A percentile compares a stretch with the other conserved stretches of the same genome.
Conservation (phyloP, 306 rosid species). For the Corylus americana region DNA sequence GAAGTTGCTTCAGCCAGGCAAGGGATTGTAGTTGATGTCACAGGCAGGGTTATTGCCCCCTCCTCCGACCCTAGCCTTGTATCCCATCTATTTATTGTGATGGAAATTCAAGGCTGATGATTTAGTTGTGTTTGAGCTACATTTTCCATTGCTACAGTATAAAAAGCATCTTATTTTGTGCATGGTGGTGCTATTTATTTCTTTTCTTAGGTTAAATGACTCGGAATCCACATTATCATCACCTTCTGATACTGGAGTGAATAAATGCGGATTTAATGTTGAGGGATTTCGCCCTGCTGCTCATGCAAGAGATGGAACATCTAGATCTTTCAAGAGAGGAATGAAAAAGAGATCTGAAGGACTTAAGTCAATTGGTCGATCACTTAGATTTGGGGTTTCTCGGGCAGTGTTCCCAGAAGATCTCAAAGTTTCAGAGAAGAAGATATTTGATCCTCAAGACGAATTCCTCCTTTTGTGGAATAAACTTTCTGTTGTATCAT, state of each 20-base stretch:
- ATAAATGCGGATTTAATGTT: slow-evolving; percentile 64
- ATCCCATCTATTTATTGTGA: slow-evolving; percentile 20
- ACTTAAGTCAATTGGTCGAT: slow-evolving; percentile 82
- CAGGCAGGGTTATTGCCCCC: background rate
- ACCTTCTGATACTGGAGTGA: slow-evolving; percentile 65
- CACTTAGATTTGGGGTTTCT: slow-evolving; percentile 86
- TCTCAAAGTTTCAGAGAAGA: slow-evolving; percentile 83
- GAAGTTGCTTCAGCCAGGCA: background rate
- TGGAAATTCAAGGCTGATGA: slow-evolving; percentile 19
- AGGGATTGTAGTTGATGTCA: background rate
- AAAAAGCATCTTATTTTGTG: slow-evolving; percentile 25
- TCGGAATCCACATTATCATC: slow-evolving; percentile 77
- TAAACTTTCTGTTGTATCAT: slow-evolving; percentile 73
- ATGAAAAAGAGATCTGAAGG: slow-evolving; percentile 96
- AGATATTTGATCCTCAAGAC: slow-evolving; percentile 95
- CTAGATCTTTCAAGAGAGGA: slow-evolving; percentile 85
- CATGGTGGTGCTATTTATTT: slow-evolving; percentile 24
- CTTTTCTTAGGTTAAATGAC: slow-evolving; percentile 71
- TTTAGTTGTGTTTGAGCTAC: slow-evolving; percentile 15
- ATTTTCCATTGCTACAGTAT: slow-evolving; percentile 19
- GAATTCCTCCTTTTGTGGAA: slow-evolving; percentile 81
- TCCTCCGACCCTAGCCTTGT: slow-evolving; percentile 5
- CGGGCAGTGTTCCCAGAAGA: slow-evolving; percentile 94
- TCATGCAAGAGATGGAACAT: slow-evolving; percentile 58
- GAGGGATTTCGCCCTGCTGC: slow-evolving; percentile 63